These are phyloP conservation scores for Tremellales sp. DNA, from an alignment of 1,284 basidiomycete species.

Conservation along the genomic window DNA sequence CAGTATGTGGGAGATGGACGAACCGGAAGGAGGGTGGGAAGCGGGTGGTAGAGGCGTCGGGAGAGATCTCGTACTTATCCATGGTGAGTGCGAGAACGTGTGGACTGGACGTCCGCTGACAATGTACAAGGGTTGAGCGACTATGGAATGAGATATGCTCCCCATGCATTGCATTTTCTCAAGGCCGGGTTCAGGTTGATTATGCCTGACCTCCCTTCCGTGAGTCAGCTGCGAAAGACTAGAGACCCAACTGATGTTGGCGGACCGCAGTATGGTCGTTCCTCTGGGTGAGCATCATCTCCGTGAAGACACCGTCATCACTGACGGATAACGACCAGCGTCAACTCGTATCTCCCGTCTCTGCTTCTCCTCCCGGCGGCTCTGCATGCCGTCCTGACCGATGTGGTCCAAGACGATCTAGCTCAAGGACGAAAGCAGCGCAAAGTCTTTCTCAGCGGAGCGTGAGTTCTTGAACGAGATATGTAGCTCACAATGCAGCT, in stretches of 20 bases:
- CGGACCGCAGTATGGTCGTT: slow-evolving; percentile 44
- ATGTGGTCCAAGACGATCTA: slow-evolving; percentile 45
- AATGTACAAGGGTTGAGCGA: slow-evolving; percentile 45
- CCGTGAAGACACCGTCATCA: background rate
- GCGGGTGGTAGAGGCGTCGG: slow-evolving; percentile 37
- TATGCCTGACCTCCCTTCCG: slow-evolving; percentile 52
- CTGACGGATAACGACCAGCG: slow-evolving; percentile 18
- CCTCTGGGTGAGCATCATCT: slow-evolving; percentile 38
- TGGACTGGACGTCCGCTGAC: slow-evolving; percentile 3
- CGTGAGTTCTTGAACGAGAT: slow-evolving; percentile 30
- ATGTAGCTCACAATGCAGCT: slow-evolving; percentile 14
- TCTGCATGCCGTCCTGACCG: slow-evolving; percentile 50
- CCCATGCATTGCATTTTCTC: slow-evolving; percentile 50
- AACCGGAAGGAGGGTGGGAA: slow-evolving; percentile 40
- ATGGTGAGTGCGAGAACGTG: slow-evolving; percentile 35
- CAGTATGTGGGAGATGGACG: slow-evolving; percentile 43
- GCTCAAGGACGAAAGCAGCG: slow-evolving; percentile 32
- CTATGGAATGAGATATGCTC: slow-evolving; percentile 48
- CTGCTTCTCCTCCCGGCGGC: slow-evolving; percentile 49
- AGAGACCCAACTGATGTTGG: slow-evolving; percentile 6
- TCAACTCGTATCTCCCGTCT: slow-evolving; percentile 51
- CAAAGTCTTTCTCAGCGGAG: slow-evolving; percentile 50
- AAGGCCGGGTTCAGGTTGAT: slow-evolving; percentile 53
- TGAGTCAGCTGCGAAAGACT: slow-evolving; percentile 27
- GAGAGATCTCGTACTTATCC: slow-evolving; percentile 44